Evolutionary conservation across 306 rosid species (phyloP).

Genomic region (Acacia melanoxylon): DNA sequence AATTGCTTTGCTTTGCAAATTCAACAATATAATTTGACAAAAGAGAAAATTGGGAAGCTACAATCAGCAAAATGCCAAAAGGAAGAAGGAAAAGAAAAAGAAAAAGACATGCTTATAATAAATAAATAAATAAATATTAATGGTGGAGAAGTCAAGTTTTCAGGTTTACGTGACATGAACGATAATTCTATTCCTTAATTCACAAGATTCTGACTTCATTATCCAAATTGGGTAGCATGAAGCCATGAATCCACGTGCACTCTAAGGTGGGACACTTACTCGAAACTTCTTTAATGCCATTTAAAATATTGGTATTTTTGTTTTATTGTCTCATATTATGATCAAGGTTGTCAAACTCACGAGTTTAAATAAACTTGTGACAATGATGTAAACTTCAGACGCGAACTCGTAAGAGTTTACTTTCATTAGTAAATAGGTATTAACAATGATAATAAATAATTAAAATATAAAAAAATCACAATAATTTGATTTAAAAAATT

Average conservation of each 20-base stretch:
- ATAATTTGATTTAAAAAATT: too few relatives aligned
- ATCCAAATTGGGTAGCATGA: not conserved
- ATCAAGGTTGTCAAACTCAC: too few relatives aligned
- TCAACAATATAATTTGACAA: not conserved
- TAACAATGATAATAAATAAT: too few relatives aligned
- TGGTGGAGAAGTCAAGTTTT: not conserved
- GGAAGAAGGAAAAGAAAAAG: not conserved
- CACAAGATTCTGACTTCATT: not conserved
- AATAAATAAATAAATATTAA: not conserved
- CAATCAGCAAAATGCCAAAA: not conserved
- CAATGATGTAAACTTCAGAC: too few relatives aligned
- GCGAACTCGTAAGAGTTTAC: too few relatives aligned
- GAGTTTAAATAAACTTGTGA: too few relatives aligned
- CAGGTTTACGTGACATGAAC: not conserved
- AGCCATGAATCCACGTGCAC: not conserved
- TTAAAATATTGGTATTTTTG: not conserved
- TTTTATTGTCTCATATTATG: too few relatives aligned
- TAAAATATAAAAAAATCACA: too few relatives aligned
- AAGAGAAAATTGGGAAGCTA: not conserved
- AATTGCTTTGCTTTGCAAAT: not conserved
- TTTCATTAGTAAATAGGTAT: too few relatives aligned
- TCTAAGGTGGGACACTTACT: not conserved
- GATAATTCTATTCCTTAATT: not conserved
- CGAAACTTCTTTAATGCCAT: not conserved
- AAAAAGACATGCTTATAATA: not conserved